Conservation (phyloP, 2,329 filamentous ascomycete genomes). For the Penicillium aurantiogriseum region DNA sequence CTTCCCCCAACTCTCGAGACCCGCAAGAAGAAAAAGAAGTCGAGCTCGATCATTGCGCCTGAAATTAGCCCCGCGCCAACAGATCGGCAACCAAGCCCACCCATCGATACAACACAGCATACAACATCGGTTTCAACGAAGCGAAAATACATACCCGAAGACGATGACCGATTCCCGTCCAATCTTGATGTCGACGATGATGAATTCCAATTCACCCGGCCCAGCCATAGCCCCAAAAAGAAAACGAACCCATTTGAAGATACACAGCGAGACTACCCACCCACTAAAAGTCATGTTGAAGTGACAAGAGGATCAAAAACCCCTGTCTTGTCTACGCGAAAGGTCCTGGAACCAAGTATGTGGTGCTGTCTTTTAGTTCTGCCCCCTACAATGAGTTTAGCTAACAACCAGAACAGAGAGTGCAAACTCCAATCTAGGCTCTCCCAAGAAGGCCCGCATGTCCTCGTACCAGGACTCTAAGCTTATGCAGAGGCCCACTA, state of each 20-base stretch:
- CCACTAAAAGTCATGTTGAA: slow-evolving; percentile 17
- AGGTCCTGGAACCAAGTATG: slow-evolving; percentile 47
- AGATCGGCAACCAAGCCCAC: slow-evolving; percentile 1
- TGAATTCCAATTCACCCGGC: slow-evolving; percentile 37
- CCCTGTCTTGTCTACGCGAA: slow-evolving; percentile 26
- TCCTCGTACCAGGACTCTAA: slow-evolving; percentile 19
- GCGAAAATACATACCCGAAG: slow-evolving; percentile 56
- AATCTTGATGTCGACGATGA: slow-evolving; percentile 24
- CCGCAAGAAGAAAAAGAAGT: slow-evolving; percentile 29
- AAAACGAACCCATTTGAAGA: slow-evolving; percentile 7
- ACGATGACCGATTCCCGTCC: slow-evolving; percentile 42
- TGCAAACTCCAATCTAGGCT: slow-evolving; percentile 47
- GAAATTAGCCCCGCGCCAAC: background rate
- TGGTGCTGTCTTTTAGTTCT: background rate
- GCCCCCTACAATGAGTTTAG: background rate
- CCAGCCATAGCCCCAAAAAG: slow-evolving; percentile 21
- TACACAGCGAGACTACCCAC: slow-evolving; percentile 11
- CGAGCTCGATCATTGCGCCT: background rate
- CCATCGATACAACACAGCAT: slow-evolving; percentile 15
- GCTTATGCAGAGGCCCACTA: slow-evolving; percentile 1
- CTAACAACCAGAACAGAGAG: slow-evolving; percentile 42
- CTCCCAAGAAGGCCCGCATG: slow-evolving; percentile 29
- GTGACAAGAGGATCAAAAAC: slow-evolving; percentile 17
- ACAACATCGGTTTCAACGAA: slow-evolving; percentile 55
- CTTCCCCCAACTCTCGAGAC: slow-evolving; percentile 35